Percentiles rank a stretch among this genome's conserved stretches.
phyloP scores from a whole-genome alignment of 2,329 filamentous ascomycete genomes.

The Colletotrichum chlorophyti region DNA sequence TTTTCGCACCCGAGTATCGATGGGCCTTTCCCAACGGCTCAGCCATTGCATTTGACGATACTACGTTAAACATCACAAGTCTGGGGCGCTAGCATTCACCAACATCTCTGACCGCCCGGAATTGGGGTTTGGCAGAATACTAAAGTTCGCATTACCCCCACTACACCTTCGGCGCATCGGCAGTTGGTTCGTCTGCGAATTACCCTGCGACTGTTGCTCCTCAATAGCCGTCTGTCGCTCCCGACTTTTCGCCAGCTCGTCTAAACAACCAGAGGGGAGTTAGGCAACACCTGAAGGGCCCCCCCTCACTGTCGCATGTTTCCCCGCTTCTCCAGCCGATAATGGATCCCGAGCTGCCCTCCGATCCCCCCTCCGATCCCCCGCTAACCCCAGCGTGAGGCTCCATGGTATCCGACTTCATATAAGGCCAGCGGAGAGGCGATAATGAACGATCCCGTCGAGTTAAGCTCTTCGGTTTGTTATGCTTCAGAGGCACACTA shows the following conservation, averaged over 20 bases:
- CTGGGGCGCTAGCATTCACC: conserved; percentile 7
- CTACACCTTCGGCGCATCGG: conserved; percentile 11
- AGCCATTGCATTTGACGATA: background rate
- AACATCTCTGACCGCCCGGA: background rate
- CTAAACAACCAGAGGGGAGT: conserved; percentile 13
- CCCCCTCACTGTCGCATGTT: conserved; percentile 15
- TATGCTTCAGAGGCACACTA: background rate
- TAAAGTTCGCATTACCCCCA: conserved; percentile 20
- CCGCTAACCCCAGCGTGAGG: conserved; percentile 18
- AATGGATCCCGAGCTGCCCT: conserved; percentile 18
- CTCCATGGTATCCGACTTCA: conserved; percentile 17
- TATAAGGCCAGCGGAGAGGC: conserved; percentile 1
- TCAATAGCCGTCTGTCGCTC: conserved; percentile 20
- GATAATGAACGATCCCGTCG: background rate
- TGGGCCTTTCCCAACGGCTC: background rate
- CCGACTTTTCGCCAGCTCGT: conserved; percentile 2
- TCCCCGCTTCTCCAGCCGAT: conserved; percentile 26
- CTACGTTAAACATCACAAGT: background rate
- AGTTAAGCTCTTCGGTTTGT: background rate
- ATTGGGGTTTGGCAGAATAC: conserved; percentile 11
- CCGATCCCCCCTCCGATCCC: conserved; percentile 23
- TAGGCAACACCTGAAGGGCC: background rate
- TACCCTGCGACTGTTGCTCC: background rate
- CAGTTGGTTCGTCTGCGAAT: conserved; percentile 13
- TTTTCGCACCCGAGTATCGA: background rate